phyloP scores from a whole-genome alignment of 257 asterid species.

The Primulina huaijiensis region DNA sequence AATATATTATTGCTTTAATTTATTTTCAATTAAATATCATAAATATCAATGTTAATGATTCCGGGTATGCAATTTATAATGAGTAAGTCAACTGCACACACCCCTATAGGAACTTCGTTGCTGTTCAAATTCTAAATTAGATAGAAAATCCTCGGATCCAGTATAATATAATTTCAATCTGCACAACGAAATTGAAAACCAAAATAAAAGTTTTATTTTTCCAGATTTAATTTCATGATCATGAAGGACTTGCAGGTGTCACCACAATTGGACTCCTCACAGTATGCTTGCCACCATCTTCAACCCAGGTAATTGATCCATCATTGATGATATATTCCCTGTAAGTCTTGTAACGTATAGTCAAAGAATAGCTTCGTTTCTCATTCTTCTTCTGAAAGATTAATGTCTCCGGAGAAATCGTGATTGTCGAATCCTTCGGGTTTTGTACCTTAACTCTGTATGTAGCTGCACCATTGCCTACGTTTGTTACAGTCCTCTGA shows the following conservation, averaged over 20 bases:
- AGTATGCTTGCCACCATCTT: constrained; percentile 36
- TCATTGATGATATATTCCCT: constrained; percentile 25
- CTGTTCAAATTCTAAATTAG: too few species aligned
- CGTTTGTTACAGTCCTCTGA: constrained; percentile 44
- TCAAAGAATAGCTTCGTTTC: constrained; percentile 33
- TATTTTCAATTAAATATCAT: too few species aligned
- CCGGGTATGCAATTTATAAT: too few species aligned
- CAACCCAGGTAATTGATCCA: constrained; percentile 50
- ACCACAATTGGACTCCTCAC: constrained; percentile 57
- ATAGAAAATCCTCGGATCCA: too few species aligned
- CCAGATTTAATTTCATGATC: background rate
- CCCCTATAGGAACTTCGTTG: too few species aligned
- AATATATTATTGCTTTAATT: too few species aligned
- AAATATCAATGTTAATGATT: too few species aligned
- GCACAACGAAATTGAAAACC: background rate
- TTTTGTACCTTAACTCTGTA: constrained; percentile 30
- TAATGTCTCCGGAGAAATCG: constrained; percentile 33
- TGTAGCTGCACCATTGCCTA: constrained; percentile 33
- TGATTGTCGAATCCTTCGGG: constrained; percentile 32
- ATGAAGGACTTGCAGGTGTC: constrained; percentile 22
- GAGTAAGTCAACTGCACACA: too few species aligned
- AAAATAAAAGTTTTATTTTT: too few species aligned
- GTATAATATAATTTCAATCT: too few species aligned
- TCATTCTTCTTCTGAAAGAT: constrained; percentile 39
- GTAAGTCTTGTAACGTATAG: constrained; percentile 26